Percentiles rank a stretch among this genome's conserved stretches.
Evolutionary conservation across 1,139 yeast species (phyloP).

Genomic region (Yamadazyma siamensis): DNA sequence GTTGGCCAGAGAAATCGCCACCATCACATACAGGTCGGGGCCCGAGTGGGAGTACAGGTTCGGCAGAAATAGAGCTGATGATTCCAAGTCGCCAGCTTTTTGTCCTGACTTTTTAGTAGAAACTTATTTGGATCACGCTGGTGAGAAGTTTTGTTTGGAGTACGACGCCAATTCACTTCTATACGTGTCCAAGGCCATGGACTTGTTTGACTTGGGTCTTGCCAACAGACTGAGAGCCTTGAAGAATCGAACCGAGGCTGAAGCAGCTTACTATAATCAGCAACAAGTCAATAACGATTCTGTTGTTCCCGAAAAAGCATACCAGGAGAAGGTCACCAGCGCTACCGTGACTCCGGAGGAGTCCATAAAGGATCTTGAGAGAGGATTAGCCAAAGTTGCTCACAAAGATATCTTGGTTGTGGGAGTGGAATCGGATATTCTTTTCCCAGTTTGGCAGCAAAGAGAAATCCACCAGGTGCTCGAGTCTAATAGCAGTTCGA

Average conservation of each 20-base stretch:
- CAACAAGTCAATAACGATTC: conserved; percentile 1
- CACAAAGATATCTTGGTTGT: conserved; percentile 69
- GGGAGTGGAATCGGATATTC: conserved; percentile 88
- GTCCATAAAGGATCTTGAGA: conserved; percentile 54
- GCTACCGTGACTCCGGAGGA: conserved; percentile 47
- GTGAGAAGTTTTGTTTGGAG: conserved; percentile 87
- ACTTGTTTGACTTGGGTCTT: conserved; percentile 76
- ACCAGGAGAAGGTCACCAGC: conserved; percentile 43
- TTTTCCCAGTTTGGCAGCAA: conserved; percentile 96
- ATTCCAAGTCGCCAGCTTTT: conserved; percentile 72
- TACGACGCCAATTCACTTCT: conserved; percentile 88
- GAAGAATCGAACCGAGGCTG: conserved; percentile 36
- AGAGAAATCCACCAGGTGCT: conserved; percentile 70
- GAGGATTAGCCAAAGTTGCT: conserved; percentile 63
- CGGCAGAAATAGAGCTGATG: conserved; percentile 86
- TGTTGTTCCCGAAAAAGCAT: conserved; percentile 53
- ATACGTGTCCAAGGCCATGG: conserved; percentile 93
- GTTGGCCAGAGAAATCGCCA: conserved; percentile 87
- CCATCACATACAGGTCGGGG: conserved; percentile 91
- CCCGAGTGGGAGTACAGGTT: conserved; percentile 96
- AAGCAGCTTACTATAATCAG: conserved; percentile 18
- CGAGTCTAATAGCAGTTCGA: conserved; percentile 22
- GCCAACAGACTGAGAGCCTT: conserved; percentile 43
- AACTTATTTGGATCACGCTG: conserved; percentile 90
- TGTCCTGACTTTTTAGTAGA: conserved; percentile 93